These are phyloP conservation scores for Areca catechu DNA, from an alignment of 176 grass and related monocot genomes.

Conservation along the genomic window DNA sequence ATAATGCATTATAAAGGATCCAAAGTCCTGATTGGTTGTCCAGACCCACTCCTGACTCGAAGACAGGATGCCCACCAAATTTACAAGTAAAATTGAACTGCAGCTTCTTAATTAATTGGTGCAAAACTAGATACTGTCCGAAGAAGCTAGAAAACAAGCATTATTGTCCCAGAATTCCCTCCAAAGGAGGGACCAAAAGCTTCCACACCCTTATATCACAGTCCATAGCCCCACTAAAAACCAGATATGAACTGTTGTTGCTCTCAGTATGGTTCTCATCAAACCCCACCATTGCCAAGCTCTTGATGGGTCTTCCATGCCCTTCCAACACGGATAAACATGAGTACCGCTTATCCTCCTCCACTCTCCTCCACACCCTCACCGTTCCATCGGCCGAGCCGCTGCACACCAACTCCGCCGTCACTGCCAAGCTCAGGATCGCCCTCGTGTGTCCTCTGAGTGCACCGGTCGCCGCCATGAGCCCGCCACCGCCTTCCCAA, in stretches of 20 bases:
- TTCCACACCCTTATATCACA: slow-evolving; percentile 51
- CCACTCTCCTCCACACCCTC: slow-evolving; percentile 47
- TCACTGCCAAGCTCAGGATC: slow-evolving; percentile 45
- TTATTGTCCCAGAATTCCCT: no score
- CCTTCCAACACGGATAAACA: slow-evolving; percentile 58
- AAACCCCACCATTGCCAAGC: slow-evolving; percentile 26
- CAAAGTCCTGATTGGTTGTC: no score
- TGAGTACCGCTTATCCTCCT: slow-evolving; percentile 18
- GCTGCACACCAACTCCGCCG: slow-evolving; percentile 41
- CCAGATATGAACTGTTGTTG: background rate
- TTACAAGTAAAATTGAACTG: no score
- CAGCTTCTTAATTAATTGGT: no score
- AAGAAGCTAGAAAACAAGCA: no score
- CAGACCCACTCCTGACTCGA: no score
- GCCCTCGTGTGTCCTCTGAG: slow-evolving; percentile 43
- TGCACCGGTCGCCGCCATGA: slow-evolving; percentile 17
- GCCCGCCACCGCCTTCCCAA: slow-evolving; percentile 30
- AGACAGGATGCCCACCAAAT: no score
- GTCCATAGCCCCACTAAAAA: slow-evolving; percentile 52
- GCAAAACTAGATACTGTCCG: no score
- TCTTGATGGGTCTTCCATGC: slow-evolving; percentile 62
- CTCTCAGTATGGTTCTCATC: background rate
- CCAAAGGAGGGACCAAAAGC: slow-evolving; percentile 12
- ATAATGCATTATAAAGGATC: no score
- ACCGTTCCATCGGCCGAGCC: slow-evolving; percentile 63